Evolutionary conservation across 805 yeast species (phyloP), one percentile per base, ranked within the genome.

Genomic region (Spathaspora sp.): DNA sequence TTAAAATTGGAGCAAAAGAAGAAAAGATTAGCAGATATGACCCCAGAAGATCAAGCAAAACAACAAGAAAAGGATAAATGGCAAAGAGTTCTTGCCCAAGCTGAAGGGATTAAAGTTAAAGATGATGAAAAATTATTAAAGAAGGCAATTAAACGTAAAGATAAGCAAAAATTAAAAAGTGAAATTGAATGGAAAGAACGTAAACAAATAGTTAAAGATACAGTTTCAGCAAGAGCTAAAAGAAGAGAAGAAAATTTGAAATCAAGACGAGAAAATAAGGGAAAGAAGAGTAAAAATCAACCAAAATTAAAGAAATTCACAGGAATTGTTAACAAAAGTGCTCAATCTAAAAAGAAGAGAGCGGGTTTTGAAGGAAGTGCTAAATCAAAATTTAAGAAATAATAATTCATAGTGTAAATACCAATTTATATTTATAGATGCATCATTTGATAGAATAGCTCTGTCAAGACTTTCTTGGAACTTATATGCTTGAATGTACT

Each of bases 161-260:
- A 89, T 60, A 83, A 87, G 55, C 79, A 80, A 63, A 94, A 94
- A 76, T 80, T 88, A 63, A 89, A 85, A 74, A 86, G 96, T 52
- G 96, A 90, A 61, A 74, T 82, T 48, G 96, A 93, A 68, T 94
- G 99, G 99, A 80, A 74, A 57, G 97, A 93, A 48, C 82, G 99
- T 58, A 86, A 88, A 65, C 87, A 85, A 60, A 79, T 79, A 38
- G 97, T 94, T 12, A 81, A 82, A 52, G 88, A 85, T 59, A 84
- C 86, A 39, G 85, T 87, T 49, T 78, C 83, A 46, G 88, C 86
- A 16, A 86, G 87, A 61, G 83, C 81, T 56, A 89, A 90, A 73
- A 87, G 94, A 77, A 83, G 98, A 68, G 97, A 92, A 62, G 97
- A 90, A 60, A 94, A 94, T 65, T 76, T 94, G 66, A 84, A 86